These are phyloP conservation scores for Naumovozyma baii DNA, from an alignment of 805 yeast species.

Conservation along the genomic window DNA sequence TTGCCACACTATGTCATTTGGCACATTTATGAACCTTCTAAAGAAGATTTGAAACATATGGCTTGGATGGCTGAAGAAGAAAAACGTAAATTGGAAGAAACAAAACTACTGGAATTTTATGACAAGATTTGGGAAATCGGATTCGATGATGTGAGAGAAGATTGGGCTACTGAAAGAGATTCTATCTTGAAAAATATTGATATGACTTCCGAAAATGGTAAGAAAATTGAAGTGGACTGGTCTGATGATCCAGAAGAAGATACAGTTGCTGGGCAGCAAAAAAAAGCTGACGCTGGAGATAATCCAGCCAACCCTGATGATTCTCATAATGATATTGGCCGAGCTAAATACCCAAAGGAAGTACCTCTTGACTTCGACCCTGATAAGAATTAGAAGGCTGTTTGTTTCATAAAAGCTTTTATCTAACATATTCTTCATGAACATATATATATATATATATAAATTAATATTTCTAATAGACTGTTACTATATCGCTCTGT, in stretches of 20 bases:
- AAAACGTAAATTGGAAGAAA: constrained; percentile 51
- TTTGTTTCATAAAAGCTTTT: too few species aligned
- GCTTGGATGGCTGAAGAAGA: constrained; percentile 85
- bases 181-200: constrained; percentile 73
- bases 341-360: constrained; percentile 6
- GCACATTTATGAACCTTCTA: constrained; percentile 94
- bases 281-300: background rate
- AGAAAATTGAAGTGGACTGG: constrained; percentile 48
- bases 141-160: constrained; percentile 61
- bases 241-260: constrained; percentile 38
- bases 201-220: constrained; percentile 28
- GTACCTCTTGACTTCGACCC: constrained; percentile 24
- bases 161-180: constrained; percentile 65
- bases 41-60: constrained; percentile 81
- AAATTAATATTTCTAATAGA: too few species aligned
- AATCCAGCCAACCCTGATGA: background rate
- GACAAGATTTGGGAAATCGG: constrained; percentile 68
- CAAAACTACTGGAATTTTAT: constrained; percentile 53
- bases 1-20: constrained; percentile 91
- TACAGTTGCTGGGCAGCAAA: background rate
- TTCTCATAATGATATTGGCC: background rate
- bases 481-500: too few species aligned
- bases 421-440: background rate
- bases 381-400: constrained; percentile 10
- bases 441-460: too few species aligned